These are phyloP conservation scores for Pseudogymnoascus sp. DNA, from an alignment of 2,329 filamentous ascomycete species.

Conservation along the genomic window DNA sequence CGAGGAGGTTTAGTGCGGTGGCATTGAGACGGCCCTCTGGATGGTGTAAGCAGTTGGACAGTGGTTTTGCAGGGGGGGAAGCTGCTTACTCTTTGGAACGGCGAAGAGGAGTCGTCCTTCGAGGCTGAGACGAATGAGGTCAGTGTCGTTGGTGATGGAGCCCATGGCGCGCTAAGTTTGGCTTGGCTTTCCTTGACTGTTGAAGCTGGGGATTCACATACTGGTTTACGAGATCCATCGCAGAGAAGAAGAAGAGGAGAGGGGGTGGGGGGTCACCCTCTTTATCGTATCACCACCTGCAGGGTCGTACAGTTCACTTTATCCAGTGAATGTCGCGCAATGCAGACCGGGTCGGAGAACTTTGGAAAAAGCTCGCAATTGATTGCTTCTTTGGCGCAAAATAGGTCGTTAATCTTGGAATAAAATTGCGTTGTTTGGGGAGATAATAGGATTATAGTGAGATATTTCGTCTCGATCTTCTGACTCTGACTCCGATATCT, in stretches of 20 bases:
- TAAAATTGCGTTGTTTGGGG: background rate
- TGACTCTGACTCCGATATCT: conserved; percentile 3
- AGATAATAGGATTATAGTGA: background rate
- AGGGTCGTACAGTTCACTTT: conserved; percentile 8
- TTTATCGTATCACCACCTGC: conserved; percentile 6
- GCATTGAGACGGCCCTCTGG: conserved; percentile 88
- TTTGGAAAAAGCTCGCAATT: background rate
- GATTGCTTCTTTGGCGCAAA: background rate
- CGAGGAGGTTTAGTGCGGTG: conserved; percentile 79
- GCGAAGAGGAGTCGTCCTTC: conserved; percentile 92
- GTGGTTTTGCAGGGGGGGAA: conserved; percentile 3
- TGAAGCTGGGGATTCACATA: conserved; percentile 28
- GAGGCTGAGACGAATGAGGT: conserved; percentile 53
- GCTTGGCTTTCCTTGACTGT: conserved; percentile 12
- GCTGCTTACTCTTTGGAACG: conserved; percentile 86
- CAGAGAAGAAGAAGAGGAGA: background rate
- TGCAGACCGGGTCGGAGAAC: background rate
- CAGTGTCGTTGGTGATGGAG: conserved; percentile 39
- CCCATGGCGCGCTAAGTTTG: conserved; percentile 37
- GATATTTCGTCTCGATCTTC: background rate
- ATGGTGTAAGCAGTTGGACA: conserved; percentile 7
- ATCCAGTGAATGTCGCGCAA: background rate
- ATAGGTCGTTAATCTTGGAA: background rate
- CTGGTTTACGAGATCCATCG: conserved; percentile 58
- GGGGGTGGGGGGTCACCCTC: conserved; percentile 7